These are phyloP conservation scores for Moniliophthora roreri DNA, from an alignment of 1,284 basidiomycete species.

Conservation along the genomic window DNA sequence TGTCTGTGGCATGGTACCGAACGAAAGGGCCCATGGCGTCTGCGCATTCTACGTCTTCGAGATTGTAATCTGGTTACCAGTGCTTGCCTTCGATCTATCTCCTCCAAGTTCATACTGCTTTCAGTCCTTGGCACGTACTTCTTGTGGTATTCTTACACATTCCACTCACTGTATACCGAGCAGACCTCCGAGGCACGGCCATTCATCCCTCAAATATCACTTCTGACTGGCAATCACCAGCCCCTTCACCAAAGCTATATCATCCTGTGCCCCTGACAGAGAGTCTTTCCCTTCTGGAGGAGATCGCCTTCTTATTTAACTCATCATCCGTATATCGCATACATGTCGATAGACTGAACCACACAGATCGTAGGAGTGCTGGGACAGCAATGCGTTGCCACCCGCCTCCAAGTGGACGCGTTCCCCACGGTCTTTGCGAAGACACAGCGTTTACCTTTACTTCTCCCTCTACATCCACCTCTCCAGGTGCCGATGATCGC, in stretches of 20 bases:
- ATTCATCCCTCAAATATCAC: conserved; percentile 15
- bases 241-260: conserved; percentile 1
- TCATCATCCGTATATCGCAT: conserved; percentile 9
- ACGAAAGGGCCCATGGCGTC: conserved; percentile 51
- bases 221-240: conserved; percentile 6
- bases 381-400: neutral
- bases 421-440: neutral
- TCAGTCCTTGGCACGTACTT: conserved; percentile 50
- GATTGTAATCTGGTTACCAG: conserved; percentile 46
- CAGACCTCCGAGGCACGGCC: conserved; percentile 55
- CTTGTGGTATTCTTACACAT: neutral
- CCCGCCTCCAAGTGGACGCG: no score
- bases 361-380: neutral
- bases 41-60: conserved; percentile 53
- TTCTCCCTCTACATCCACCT: neutral
- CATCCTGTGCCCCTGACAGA: conserved; percentile 15
- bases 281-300: conserved; percentile 5
- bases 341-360: conserved; percentile 5
- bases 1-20: conserved; percentile 23
- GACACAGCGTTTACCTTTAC: conserved; percentile 9
- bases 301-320: conserved; percentile 2
- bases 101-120: conserved; percentile 52
- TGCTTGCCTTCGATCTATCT: conserved; percentile 37
- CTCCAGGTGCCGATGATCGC: neutral
- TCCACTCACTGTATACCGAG: conserved; percentile 2